Conservation (phyloP, 176 grass and related monocot genomes). For the Saccharum officinarum region DNA sequence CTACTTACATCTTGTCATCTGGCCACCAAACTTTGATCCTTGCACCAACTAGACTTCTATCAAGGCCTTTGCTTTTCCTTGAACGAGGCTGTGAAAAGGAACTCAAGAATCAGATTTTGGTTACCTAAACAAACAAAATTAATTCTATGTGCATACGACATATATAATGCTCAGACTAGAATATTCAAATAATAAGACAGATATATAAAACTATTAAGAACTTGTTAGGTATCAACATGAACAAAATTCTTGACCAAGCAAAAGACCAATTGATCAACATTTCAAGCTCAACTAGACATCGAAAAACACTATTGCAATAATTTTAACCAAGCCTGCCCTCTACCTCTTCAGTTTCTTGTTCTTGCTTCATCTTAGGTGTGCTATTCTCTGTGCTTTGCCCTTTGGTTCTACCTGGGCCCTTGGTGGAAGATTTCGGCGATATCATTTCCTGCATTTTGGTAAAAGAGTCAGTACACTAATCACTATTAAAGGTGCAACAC, state of each 20-base stretch:
- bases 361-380: constrained; percentile 65
- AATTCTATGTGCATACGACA: neutral
- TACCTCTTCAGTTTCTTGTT: constrained; percentile 57
- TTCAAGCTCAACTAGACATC: constrained; percentile 3
- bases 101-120: constrained; percentile 31
- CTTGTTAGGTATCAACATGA: neutral
- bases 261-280: neutral
- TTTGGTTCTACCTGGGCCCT: constrained; percentile 52
- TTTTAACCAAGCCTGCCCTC: constrained; percentile 13
- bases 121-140: neutral
- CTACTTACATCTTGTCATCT: constrained; percentile 79
- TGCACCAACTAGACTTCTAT: constrained; percentile 62
- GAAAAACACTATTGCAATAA: neutral
- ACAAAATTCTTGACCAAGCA: neutral
- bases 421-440: constrained; percentile 43
- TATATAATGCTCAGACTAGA: neutral
- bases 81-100: constrained; percentile 45
- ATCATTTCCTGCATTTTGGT: constrained; percentile 61
- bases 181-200: neutral
- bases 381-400: constrained; percentile 43
- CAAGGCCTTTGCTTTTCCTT: constrained; percentile 62
- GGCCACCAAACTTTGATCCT: constrained; percentile 99
- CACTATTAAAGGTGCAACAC: neutral
- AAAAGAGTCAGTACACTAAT: constrained; percentile 35
- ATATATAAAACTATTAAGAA: neutral